Percentiles rank a stretch among this genome's conserved stretches.
phyloP scores from a whole-genome alignment of 257 asterid genomes.

The Knoxia roxburghii region DNA sequence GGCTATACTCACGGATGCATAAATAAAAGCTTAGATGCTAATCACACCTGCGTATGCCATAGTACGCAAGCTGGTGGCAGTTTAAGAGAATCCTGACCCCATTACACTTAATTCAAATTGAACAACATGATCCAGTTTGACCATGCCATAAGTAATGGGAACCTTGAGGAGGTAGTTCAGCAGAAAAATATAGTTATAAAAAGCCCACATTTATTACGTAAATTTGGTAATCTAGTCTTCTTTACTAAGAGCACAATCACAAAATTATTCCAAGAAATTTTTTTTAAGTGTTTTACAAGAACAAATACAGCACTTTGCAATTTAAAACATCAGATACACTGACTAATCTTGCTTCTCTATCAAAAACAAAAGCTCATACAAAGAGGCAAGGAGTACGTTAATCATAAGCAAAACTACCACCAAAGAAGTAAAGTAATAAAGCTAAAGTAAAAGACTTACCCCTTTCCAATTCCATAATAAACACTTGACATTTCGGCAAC shows the following conservation, averaged over 20 bases:
- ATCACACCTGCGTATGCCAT: too few relatives aligned
- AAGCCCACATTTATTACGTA: background rate
- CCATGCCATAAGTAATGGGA: background rate
- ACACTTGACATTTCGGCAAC: slow-evolving; percentile 65
- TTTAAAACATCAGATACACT: background rate
- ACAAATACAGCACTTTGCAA: background rate
- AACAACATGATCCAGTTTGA: background rate
- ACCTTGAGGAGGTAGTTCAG: background rate
- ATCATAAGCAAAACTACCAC: background rate
- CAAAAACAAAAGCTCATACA: too few relatives aligned
- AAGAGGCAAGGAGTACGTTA: background rate
- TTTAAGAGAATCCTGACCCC: slow-evolving; percentile 1
- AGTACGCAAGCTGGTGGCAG: slow-evolving; percentile 5
- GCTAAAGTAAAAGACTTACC: slow-evolving; percentile 39
- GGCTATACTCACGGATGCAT: background rate
- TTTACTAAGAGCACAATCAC: background rate
- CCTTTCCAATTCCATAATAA: slow-evolving; percentile 56
- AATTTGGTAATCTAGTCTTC: background rate
- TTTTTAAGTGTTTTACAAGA: too few relatives aligned
- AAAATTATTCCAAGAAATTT: too few relatives aligned
- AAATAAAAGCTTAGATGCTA: background rate
- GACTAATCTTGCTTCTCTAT: background rate
- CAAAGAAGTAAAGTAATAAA: background rate
- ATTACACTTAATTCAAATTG: background rate
- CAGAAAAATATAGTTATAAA: background rate